phyloP scores from a whole-genome alignment of 768 basidiomycete genomes.

The Rubroboletus pulcherrimus region DNA sequence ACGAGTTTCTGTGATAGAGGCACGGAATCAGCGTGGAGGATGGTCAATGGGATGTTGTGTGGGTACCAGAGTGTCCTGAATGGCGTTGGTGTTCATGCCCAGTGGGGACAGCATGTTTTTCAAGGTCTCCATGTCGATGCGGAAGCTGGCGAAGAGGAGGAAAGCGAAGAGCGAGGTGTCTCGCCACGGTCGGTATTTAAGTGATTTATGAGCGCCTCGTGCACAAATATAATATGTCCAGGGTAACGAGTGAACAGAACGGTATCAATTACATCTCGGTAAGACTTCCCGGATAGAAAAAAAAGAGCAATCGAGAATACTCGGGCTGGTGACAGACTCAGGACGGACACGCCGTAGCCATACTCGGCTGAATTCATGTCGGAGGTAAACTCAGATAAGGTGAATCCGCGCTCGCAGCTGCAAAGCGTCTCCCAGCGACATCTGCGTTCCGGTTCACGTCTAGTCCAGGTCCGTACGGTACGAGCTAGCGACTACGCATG shows the following conservation, averaged over 20 bases:
- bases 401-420: conserved; percentile 1
- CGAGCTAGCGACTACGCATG: not conserved
- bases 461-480: not conserved
- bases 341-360: conserved; percentile 15
- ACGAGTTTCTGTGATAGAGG: conserved; percentile 65
- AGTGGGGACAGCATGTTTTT: conserved; percentile 71
- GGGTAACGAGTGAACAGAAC: conserved; percentile 26
- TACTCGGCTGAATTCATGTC: conserved; percentile 12
- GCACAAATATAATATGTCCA: conserved; percentile 26
- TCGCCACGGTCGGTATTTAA: conserved; percentile 38
- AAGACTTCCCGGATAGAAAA: conserved; percentile 24
- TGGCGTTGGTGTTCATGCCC: conserved; percentile 60
- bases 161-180: conserved; percentile 26
- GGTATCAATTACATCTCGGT: conserved; percentile 33
- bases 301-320: conserved; percentile 18
- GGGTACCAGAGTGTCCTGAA: conserved; percentile 76
- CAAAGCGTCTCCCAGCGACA: not conserved
- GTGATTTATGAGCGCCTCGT: conserved; percentile 33
- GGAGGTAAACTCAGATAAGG: conserved; percentile 19
- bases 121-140: conserved; percentile 57
- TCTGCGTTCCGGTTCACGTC: conserved; percentile 11
- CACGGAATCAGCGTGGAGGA: not conserved
- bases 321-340: conserved; percentile 15
- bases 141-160: conserved; percentile 34
- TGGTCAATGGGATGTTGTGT: not conserved